Conservation (phyloP, 176 grass and related monocot genomes). For the Saccharum officinarum region DNA sequence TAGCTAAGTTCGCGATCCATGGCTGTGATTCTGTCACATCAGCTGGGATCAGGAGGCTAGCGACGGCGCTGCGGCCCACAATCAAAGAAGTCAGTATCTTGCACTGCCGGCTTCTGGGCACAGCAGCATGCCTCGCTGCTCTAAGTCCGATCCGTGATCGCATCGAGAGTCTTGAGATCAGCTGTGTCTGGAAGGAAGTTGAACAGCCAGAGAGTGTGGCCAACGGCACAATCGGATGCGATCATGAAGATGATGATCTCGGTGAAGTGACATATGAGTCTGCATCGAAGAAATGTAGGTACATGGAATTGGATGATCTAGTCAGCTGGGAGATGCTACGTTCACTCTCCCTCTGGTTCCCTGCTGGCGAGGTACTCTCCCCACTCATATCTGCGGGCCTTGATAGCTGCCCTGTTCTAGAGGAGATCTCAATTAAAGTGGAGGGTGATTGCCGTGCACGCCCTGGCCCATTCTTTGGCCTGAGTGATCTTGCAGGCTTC, state of each 20-base stretch:
- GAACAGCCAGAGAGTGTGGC: conserved; percentile 12
- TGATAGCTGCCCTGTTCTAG: conserved; percentile 67
- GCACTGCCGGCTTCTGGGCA: conserved; percentile 63
- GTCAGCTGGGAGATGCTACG: conserved; percentile 72
- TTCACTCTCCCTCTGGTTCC: conserved; percentile 80
- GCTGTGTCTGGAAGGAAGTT: conserved; percentile 62
- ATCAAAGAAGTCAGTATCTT: conserved; percentile 77
- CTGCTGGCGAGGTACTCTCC: conserved; percentile 70
- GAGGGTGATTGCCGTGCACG: conserved; percentile 80
- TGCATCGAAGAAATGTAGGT: conserved; percentile 66
- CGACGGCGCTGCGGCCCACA: conserved; percentile 40
- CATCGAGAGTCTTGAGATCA: conserved; percentile 86
- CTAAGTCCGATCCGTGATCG: conserved; percentile 60
- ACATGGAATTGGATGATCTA: conserved; percentile 49
- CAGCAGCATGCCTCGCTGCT: conserved; percentile 52
- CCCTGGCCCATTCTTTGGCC: conserved; percentile 50
- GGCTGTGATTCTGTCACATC: conserved; percentile 61
- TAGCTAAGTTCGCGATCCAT: conserved; percentile 68
- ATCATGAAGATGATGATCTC: conserved; percentile 36
- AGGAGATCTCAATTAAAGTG: conserved; percentile 83
- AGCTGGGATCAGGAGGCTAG: conserved; percentile 56
- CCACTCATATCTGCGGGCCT: conserved; percentile 65
- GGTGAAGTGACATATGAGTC: conserved; percentile 41
- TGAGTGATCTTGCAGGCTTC: conserved; percentile 62
- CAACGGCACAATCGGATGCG: conserved; percentile 26